Evolutionary conservation across 768 basidiomycete genomes (phyloP), one percentile per base, ranked within the genome.

Genomic region (Lentinula boryana): DNA sequence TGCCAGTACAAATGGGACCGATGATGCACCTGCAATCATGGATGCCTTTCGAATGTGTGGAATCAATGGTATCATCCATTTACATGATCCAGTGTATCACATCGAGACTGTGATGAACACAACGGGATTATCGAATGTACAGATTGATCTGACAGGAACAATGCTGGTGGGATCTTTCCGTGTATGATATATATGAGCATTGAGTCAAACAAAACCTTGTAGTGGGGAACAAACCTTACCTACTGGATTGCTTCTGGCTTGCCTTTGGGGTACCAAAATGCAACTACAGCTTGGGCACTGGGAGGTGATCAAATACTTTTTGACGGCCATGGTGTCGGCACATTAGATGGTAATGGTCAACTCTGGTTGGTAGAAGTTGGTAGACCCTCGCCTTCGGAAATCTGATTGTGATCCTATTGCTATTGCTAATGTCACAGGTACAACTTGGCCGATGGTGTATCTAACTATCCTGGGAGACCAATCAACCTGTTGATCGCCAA

Each of bases 291-390:
- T 4, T 76, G 72, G 73, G 66, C 74, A 59, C 68, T 77, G 33
- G 73, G 70, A 18, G 77, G 77, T 1, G 62, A 69, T 52, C 67
- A 65, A 32, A 57, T 74, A 27, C 62, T 60, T 13, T 71, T 71
- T 57, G 60, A 67, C 31, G 74, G 74, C 2, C 66, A 73, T 61
- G 74, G 68, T 10, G 63, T 61, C 13, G 74, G 77, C 21, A 77
- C 76, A 5, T 74, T 78, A 52, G 72, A 76, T 59, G 76, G 76
- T 6, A 76, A 77, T 46, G 77, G 77, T 16, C 75, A 77, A 58
- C 66, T 73, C 2, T 78, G 77, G 77, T 74, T 35, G 3, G 62
- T 64, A 13, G 41, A 15, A 27, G 27, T 27, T 27, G 27, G 27
- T 27, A 27, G 27, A 27, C 27, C 27, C 2, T 40, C 27, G 15